A percentile compares a stretch with the other conserved stretches of the same genome.
Evolutionary conservation across 2,329 filamentous ascomycete species (phyloP).

Genomic region (Monosporascus sp.): DNA sequence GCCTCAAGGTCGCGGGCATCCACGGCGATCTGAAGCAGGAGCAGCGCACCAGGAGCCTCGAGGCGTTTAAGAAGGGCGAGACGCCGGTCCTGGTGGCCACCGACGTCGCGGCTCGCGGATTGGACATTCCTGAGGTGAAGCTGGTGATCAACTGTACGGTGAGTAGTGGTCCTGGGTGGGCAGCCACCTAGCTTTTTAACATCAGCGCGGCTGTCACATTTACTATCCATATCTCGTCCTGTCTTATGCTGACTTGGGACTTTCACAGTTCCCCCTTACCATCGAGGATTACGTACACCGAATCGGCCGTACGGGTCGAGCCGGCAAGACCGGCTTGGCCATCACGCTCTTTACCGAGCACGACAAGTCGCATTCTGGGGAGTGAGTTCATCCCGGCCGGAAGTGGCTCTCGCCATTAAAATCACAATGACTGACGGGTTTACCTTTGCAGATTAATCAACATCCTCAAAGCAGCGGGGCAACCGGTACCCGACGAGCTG

Average conservation of each 20-base stretch:
- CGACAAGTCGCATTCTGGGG: slow-evolving; percentile 87
- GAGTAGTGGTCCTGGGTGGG: slow-evolving; percentile 21
- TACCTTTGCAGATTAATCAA: slow-evolving; percentile 67
- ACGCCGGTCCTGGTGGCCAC: slow-evolving; percentile 88
- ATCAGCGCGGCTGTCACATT: background rate
- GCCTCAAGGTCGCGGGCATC: slow-evolving; percentile 82
- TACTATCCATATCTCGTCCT: too few relatives aligned
- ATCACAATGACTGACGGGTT: slow-evolving; percentile 8
- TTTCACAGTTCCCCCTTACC: slow-evolving; percentile 72
- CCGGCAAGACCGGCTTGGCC: slow-evolving; percentile 81
- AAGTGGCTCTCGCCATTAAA: background rate
- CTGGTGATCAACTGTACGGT: slow-evolving; percentile 88
- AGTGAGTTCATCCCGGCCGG: slow-evolving; percentile 53
- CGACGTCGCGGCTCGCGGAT: slow-evolving; percentile 87
- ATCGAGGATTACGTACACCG: slow-evolving; percentile 97
- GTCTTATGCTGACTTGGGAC: slow-evolving; percentile 12
- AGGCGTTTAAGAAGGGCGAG: slow-evolving; percentile 82
- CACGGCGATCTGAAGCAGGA: slow-evolving; percentile 90
- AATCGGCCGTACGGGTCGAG: slow-evolving; percentile 90
- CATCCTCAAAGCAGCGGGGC: slow-evolving; percentile 87
- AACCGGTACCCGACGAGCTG: slow-evolving; percentile 82
- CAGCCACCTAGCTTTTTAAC: too few relatives aligned
- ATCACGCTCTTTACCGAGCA: slow-evolving; percentile 94
- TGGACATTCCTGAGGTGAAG: slow-evolving; percentile 95
- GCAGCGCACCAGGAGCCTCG: slow-evolving; percentile 79